Evolutionary conservation across 305 asterid species (phyloP), one percentile per base, ranked within the genome.

Genomic region (Fraxinus latifolia): DNA sequence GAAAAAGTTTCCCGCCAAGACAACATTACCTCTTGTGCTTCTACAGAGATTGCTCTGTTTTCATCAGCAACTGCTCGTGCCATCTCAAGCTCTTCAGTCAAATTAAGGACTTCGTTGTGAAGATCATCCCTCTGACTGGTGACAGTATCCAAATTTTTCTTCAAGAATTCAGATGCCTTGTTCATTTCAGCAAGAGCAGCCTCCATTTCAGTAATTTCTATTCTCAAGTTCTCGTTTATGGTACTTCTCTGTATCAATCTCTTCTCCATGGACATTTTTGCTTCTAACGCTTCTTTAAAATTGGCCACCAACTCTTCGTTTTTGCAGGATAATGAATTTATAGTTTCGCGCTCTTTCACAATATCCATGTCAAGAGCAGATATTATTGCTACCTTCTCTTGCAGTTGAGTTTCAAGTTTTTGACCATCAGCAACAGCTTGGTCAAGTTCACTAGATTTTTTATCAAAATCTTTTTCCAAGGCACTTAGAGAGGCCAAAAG

Each of bases 1-100:
- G 79, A 71, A 73, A 67, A 12, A 65, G 31, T 80, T 72, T 23
- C 39, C 77, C 4, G 5, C 3, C 70, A 82, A 34, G 79, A 17
- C 79, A 83, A 76, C 79, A 53, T 86, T 86, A 96, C 99, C 99
- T 93, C 95, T 88, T 87, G 93, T 47, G 96, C 97, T 85, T 93
- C 98, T 80, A 79, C 27, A 77, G 94, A 90, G 80, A 85, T 84
- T 79, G 87, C 91, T 89, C 87, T 95, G 75, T 90, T 93, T 80
- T 92, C 97, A 88, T 92, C 93, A 50, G 93, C 97, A 83, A 89
- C 90, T 29, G 89, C 88, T 87, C 82, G 85, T 75, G 89, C 90
- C 84, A 87, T 89, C 88, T 91, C 94, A 33, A 91, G 91, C 85
- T 90, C 97, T 85, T 83, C 89, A 76, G 85, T 89, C 88, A 90